Percentiles rank a stretch among this genome's conserved stretches.
These are phyloP conservation scores for Omphalotus olearius DNA, from an alignment of 1,284 basidiomycete species.

Conservation along the genomic window DNA sequence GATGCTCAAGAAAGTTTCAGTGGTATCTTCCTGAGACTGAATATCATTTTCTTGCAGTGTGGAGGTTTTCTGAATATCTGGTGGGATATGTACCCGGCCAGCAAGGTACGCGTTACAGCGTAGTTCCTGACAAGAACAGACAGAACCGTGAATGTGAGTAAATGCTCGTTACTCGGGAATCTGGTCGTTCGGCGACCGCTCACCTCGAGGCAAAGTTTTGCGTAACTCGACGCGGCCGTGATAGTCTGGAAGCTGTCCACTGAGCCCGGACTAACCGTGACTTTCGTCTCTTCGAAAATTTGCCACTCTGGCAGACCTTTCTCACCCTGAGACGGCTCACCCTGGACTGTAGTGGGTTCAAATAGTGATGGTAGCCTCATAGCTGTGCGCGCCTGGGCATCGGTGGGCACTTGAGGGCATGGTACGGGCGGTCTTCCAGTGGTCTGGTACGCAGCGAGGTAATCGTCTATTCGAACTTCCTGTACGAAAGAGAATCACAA, in stretches of 20 bases:
- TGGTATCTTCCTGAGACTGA: conserved; percentile 7
- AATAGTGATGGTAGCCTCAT: conserved; percentile 43
- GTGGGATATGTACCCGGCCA: conserved; percentile 7
- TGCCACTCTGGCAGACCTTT: conserved; percentile 13
- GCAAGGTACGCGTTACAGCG: conserved; percentile 11
- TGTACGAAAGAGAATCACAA: conserved; percentile 18
- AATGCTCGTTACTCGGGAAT: no score
- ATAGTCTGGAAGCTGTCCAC: conserved; percentile 9
- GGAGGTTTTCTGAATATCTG: neutral
- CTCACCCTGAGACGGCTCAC: neutral
- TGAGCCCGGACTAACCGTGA: neutral
- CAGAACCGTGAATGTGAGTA: neutral
- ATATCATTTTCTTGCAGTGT: conserved; percentile 7
- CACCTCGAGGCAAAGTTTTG: conserved; percentile 12
- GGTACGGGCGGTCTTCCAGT: conserved; percentile 42
- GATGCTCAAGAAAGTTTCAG: conserved; percentile 14
- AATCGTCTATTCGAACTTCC: conserved; percentile 46
- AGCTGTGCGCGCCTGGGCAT: conserved; percentile 29
- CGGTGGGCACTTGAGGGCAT: conserved; percentile 34
- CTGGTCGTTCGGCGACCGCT: neutral
- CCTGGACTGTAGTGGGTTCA: conserved; percentile 26
- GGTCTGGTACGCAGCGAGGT: conserved; percentile 36
- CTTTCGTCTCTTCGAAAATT: conserved; percentile 4
- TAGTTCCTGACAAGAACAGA: conserved; percentile 7
- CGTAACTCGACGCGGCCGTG: conserved; percentile 11